A percentile compares a stretch with the other conserved stretches of the same genome.
These are phyloP conservation scores for Corynespora cassiicola DNA, from an alignment of 2,329 filamentous ascomycete genomes.

Conservation along the genomic window DNA sequence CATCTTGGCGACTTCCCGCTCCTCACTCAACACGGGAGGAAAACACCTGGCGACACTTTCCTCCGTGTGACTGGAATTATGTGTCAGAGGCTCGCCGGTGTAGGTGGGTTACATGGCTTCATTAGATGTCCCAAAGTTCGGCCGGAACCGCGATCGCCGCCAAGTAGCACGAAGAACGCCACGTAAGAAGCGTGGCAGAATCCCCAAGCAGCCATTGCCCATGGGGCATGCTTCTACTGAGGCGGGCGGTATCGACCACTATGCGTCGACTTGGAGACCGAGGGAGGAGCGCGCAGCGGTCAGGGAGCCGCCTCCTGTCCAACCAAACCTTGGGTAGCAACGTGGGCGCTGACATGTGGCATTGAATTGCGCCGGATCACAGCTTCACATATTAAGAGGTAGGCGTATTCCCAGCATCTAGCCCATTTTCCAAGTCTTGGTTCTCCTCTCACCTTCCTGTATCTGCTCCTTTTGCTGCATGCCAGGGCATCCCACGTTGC, in stretches of 20 bases:
- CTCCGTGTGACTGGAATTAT: slow-evolving; percentile 3
- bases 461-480: slow-evolving; percentile 29
- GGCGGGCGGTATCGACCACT: neutral
- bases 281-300: too few relatives aligned
- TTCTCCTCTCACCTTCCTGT: slow-evolving; percentile 25
- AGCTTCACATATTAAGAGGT: too few relatives aligned
- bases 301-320: too few relatives aligned
- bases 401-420: slow-evolving; percentile 14
- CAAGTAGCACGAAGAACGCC: slow-evolving; percentile 9
- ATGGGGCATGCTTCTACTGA: slow-evolving; percentile 2
- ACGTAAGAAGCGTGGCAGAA: slow-evolving; percentile 16
- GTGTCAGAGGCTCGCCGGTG: slow-evolving; percentile 3
- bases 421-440: slow-evolving; percentile 22
- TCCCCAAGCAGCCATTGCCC: slow-evolving; percentile 7
- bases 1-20: slow-evolving; percentile 33
- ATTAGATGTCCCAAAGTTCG: too few relatives aligned
- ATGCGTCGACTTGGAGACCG: too few relatives aligned
- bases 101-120: slow-evolving; percentile 2
- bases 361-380: too few relatives aligned
- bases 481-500: slow-evolving; percentile 33
- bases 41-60: slow-evolving; percentile 1
- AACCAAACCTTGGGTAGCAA: slow-evolving; percentile 1
- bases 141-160: slow-evolving; percentile 7
- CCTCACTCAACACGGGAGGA: too few relatives aligned
- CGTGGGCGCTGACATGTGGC: neutral